These are phyloP conservation scores for Erigeron canadensis DNA, from an alignment of 129 eudicot genomes.

Conservation along the genomic window DNA sequence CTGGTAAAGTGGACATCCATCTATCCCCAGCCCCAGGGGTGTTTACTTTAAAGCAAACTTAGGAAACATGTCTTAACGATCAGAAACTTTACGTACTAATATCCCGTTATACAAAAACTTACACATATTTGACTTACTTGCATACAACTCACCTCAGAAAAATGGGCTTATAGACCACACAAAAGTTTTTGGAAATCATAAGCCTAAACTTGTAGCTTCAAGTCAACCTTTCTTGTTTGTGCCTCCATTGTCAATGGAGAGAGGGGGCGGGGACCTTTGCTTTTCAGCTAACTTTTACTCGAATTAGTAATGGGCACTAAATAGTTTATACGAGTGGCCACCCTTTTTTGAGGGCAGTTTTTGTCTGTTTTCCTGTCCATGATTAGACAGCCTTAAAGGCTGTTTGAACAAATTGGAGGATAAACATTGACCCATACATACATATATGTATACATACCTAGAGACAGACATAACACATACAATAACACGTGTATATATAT, in stretches of 20 bases:
- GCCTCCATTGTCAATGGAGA: slow-evolving; percentile 5
- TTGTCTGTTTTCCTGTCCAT: slow-evolving; percentile 10
- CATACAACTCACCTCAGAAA: no score
- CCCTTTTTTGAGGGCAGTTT: slow-evolving; percentile 3
- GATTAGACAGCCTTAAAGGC: slow-evolving; percentile 1
- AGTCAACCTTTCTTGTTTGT: neutral
- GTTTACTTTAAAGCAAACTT: no score
- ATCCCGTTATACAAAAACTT: no score
- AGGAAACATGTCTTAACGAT: no score
- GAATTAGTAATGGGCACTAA: slow-evolving; percentile 10
- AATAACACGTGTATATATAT: neutral
- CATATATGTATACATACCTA: neutral
- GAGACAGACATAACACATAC: no score
- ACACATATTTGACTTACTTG: no score
- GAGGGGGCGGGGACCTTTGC: neutral
- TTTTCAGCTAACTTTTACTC: neutral
- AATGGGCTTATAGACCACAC: no score
- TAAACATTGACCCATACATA: slow-evolving; percentile 15
- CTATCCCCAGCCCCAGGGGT: no score
- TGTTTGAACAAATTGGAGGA: slow-evolving; percentile 6
- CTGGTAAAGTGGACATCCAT: no score
- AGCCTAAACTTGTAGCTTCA: no score
- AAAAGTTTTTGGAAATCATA: no score
- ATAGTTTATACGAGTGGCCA: neutral
- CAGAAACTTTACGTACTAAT: no score